Conservation (phyloP, 1,284 basidiomycete genomes). For the Ceratobasidium sp. region DNA sequence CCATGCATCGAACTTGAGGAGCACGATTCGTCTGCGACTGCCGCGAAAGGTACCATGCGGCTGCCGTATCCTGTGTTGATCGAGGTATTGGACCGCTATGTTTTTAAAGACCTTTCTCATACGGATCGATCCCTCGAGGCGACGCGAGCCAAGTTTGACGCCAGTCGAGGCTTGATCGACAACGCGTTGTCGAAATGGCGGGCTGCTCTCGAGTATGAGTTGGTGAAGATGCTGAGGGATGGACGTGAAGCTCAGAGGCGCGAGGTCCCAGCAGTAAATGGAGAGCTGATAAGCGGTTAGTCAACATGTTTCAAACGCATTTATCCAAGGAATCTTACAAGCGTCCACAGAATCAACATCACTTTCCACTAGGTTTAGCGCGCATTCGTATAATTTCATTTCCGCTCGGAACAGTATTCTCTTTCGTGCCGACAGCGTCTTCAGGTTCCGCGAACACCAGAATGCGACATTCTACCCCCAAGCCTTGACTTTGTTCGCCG, state of each 20-base stretch:
- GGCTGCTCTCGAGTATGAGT: constrained; percentile 11
- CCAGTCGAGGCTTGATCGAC: constrained; percentile 1
- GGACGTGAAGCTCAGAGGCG: constrained; percentile 5
- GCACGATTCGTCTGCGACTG: background rate
- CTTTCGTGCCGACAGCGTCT: constrained; percentile 36
- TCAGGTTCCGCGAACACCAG: constrained; percentile 1
- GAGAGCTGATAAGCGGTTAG: constrained; percentile 14
- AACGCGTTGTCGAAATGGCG: constrained; percentile 33
- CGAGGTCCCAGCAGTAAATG: background rate
- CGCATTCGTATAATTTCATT: constrained; percentile 21
- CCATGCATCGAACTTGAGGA: constrained; percentile 26
- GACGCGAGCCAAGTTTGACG: constrained; percentile 17
- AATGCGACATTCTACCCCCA: background rate
- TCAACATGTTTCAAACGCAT: background rate
- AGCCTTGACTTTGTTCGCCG: background rate
- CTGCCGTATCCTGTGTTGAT: constrained; percentile 6
- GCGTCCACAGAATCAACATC: background rate
- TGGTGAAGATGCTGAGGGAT: constrained; percentile 1
- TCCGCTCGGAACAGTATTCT: constrained; percentile 28
- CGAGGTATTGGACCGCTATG: constrained; percentile 12
- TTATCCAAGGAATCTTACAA: background rate
- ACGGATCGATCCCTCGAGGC: constrained; percentile 35
- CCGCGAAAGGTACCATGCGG: background rate
- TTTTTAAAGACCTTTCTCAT: constrained; percentile 28
- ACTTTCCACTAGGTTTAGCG: constrained; percentile 28